Percentiles rank a stretch among this genome's conserved stretches.
Conservation (phyloP, 805 yeast species). For the Kurtzmaniella fragi region DNA sequence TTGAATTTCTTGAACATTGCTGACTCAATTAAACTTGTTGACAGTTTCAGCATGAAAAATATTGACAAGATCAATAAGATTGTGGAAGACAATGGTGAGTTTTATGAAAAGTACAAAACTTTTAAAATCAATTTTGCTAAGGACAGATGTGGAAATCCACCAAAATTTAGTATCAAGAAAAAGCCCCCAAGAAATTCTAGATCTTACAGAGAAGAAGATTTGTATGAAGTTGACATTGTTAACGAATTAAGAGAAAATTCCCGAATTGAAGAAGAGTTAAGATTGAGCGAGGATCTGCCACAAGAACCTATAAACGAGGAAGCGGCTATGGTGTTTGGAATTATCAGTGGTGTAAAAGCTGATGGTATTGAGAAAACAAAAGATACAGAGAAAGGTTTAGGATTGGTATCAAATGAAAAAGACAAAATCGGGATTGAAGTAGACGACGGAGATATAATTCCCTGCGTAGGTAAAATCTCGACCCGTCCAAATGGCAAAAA, state of each 20-base stretch:
- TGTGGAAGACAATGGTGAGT: slow-evolving; percentile 28
- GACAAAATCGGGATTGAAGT: too few relatives aligned
- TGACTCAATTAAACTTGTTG: slow-evolving; percentile 61
- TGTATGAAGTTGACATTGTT: slow-evolving; percentile 3
- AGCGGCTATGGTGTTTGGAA: slow-evolving; percentile 43
- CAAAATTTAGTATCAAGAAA: slow-evolving; percentile 46
- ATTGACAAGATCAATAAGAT: slow-evolving; percentile 13
- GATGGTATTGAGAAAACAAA: not conserved
- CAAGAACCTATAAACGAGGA: slow-evolving; percentile 24
- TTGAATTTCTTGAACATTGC: slow-evolving; percentile 61
- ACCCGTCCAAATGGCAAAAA: not conserved
- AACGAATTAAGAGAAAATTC: slow-evolving; percentile 3
- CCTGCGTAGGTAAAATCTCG: too few relatives aligned
- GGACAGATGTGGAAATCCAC: slow-evolving; percentile 77
- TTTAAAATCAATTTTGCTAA: slow-evolving; percentile 67
- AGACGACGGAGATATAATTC: too few relatives aligned
- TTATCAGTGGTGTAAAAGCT: slow-evolving; percentile 17
- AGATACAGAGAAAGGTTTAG: not conserved
- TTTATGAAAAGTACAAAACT: slow-evolving; percentile 42
- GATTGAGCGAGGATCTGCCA: slow-evolving; percentile 2
- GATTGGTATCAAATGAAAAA: not conserved
- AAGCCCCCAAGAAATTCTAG: slow-evolving; percentile 25
- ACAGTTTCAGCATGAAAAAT: slow-evolving; percentile 41
- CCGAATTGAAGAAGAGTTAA: slow-evolving; percentile 1
- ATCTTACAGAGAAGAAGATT: slow-evolving; percentile 8